Evolutionary conservation across 179 eudicot genomes (phyloP).

Genomic region (Beta macrorhiza): DNA sequence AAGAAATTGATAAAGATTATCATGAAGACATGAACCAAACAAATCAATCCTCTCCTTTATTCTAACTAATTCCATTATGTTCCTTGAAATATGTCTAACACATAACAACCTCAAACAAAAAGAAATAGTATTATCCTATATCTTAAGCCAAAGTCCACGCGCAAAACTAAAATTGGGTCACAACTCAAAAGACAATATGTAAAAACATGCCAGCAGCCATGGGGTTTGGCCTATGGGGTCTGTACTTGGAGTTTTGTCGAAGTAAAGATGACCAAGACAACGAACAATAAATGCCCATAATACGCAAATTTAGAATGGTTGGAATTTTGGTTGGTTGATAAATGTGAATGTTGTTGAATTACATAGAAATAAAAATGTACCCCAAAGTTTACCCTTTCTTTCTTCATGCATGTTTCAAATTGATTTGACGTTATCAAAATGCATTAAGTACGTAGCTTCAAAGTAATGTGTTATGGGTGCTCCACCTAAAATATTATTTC

Average conservation of each 20-base stretch:
- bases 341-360: background rate
- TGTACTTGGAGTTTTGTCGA: background rate
- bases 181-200: background rate
- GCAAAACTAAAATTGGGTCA: slow-evolving; percentile 6
- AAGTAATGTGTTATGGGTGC: background rate
- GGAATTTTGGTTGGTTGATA: background rate
- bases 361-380: background rate
- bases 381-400: background rate
- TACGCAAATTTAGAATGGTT: background rate
- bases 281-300: slow-evolving; percentile 1
- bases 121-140: background rate
- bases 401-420: background rate
- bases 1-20: too few species aligned
- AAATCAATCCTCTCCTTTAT: too few species aligned
- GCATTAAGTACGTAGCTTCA: background rate
- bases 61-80: too few species aligned
- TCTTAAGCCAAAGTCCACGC: slow-evolving; percentile 4
- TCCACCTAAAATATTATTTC: background rate
- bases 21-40: too few species aligned
- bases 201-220: background rate
- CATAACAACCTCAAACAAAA: too few species aligned
- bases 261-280: background rate
- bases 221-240: background rate
- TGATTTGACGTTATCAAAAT: background rate
- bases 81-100: too few species aligned